Percentiles rank a stretch among this genome's conserved stretches.
These are phyloP conservation scores for Purpureocillium takamizusanense DNA, from an alignment of 2,329 filamentous ascomycete genomes.

Conservation along the genomic window DNA sequence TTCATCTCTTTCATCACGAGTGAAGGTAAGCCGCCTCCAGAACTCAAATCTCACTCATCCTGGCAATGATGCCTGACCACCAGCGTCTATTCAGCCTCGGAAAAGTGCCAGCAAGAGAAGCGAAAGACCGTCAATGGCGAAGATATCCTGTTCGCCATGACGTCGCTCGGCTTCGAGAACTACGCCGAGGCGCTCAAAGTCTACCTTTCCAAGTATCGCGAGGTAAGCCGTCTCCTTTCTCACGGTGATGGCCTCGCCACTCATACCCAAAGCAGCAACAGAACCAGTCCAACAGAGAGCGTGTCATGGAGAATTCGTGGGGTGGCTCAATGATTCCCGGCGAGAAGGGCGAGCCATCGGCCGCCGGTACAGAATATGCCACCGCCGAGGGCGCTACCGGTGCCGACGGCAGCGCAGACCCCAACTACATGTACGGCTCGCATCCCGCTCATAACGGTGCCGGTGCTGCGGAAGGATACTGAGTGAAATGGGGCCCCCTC, in stretches of 20 bases:
- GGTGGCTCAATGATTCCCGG: slow-evolving; percentile 20
- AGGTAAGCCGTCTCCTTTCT: slow-evolving; percentile 44
- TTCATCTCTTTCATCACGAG: slow-evolving; percentile 99
- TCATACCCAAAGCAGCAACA: slow-evolving; percentile 23
- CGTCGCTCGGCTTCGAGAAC: slow-evolving; percentile 96
- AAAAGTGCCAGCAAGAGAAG: slow-evolving; percentile 99
- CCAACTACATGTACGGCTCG: slow-evolving; percentile 44
- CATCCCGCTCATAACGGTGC: slow-evolving; percentile 51
- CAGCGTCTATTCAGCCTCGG: slow-evolving; percentile 58
- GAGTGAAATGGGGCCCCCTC: slow-evolving; percentile 6
- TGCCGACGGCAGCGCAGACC: slow-evolving; percentile 30
- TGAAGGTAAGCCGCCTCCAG: slow-evolving; percentile 59
- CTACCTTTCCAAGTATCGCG: slow-evolving; percentile 93
- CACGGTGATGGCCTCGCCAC: slow-evolving; percentile 28
- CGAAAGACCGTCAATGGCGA: slow-evolving; percentile 98
- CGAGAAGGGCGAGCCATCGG: slow-evolving; percentile 20
- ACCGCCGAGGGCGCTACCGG: slow-evolving; percentile 30
- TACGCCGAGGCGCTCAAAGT: slow-evolving; percentile 98
- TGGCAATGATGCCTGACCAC: slow-evolving; percentile 11
- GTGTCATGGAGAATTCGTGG: slow-evolving; percentile 27
- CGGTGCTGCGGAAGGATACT: slow-evolving; percentile 43
- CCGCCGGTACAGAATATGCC: slow-evolving; percentile 26
- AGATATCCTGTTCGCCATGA: slow-evolving; percentile 98
- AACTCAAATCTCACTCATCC: neutral
- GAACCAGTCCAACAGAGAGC: slow-evolving; percentile 30